Evolutionary conservation across 176 grass and related monocot genomes (phyloP), one percentile per base, ranked within the genome.

Genomic region (Oryza punctata): DNA sequence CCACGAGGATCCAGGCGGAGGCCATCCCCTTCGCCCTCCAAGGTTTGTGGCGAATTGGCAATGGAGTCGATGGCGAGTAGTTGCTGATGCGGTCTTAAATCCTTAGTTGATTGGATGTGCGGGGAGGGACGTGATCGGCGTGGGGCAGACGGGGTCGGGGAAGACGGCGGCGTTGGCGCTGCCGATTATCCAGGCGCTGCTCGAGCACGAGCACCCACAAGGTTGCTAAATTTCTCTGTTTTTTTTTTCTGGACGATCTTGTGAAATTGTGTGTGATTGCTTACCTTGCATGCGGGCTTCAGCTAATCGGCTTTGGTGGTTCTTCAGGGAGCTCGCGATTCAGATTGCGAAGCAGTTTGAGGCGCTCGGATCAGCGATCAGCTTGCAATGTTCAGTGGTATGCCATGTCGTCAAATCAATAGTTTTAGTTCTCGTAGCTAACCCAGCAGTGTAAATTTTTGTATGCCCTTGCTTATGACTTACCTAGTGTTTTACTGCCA

Each of bases 341-440:
- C 96, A 98, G 73, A 98, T 98, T n/a, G 84, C 88, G 4, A 91
- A 95, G 77, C 96, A 98, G 80, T 93, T 98, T 73, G 87, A 98
- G 73, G 93, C 96, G 61, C 78, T 98, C 3, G 93, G 96, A 13
- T 94, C 89, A 5, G 93, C 85, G 4, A 89, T 95, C 68, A 87
- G 91, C 21, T 82, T 94, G 67, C 87, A 75, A 7, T 94, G 93
- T 38, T 82, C 89, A 19, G 91, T 98, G 79, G 96, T 98, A 54
- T 95, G 96, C 85, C 26, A 5, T 29, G 2, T 5, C 18, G 14
- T 11, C 23, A 30, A 9, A 28, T n/a, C 3, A 18, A 25, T 68
- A 10, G 14, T 10, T 25, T 2, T 67, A 3, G 7, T 7, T 68
- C 3, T 19, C 4, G 18, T 19, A 52, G 49, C 49, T 52, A 19